phyloP scores from a whole-genome alignment of 805 yeast genomes.

The Hemisphaericaspora nanyangensis region DNA sequence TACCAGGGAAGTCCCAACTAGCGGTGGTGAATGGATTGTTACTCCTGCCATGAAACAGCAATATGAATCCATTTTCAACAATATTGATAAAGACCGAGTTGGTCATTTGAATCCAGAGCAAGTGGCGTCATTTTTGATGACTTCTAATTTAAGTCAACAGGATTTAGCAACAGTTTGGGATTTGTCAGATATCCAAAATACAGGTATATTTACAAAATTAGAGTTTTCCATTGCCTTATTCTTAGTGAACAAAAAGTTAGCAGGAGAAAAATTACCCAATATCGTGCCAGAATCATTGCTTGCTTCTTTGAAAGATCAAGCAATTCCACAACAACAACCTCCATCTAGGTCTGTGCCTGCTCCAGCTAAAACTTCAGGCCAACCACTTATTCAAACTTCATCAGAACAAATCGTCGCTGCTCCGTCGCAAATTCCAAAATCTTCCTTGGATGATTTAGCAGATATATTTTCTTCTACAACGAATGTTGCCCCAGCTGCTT shows the following conservation, averaged over 20 bases:
- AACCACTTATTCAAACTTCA: background rate
- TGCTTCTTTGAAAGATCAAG: slow-evolving; percentile 22
- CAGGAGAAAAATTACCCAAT: slow-evolving; percentile 76
- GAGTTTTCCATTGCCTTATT: slow-evolving; percentile 95
- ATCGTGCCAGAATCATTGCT: slow-evolving; percentile 67
- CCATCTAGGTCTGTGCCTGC: slow-evolving; percentile 1
- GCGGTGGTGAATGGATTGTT: slow-evolving; percentile 57
- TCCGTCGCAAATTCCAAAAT: slow-evolving; percentile 30
- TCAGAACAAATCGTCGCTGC: background rate
- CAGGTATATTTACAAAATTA: slow-evolving; percentile 71
- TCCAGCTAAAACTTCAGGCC: slow-evolving; percentile 1
- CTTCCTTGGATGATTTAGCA: slow-evolving; percentile 64
- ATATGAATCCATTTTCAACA: slow-evolving; percentile 74
- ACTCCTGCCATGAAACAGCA: slow-evolving; percentile 68
- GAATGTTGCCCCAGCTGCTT: slow-evolving; percentile 12
- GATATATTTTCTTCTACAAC: slow-evolving; percentile 37
- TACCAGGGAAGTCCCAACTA: slow-evolving; percentile 13
- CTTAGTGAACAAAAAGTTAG: slow-evolving; percentile 77
- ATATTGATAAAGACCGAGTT: slow-evolving; percentile 60
- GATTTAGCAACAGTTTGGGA: slow-evolving; percentile 92
- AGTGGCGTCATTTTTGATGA: slow-evolving; percentile 84
- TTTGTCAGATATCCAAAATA: slow-evolving; percentile 81
- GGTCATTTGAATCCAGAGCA: slow-evolving; percentile 73
- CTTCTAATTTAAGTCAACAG: slow-evolving; percentile 82
- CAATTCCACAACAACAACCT: background rate